Conservation (phyloP, 768 basidiomycete species). For the Dacryopinax primogenitus region DNA sequence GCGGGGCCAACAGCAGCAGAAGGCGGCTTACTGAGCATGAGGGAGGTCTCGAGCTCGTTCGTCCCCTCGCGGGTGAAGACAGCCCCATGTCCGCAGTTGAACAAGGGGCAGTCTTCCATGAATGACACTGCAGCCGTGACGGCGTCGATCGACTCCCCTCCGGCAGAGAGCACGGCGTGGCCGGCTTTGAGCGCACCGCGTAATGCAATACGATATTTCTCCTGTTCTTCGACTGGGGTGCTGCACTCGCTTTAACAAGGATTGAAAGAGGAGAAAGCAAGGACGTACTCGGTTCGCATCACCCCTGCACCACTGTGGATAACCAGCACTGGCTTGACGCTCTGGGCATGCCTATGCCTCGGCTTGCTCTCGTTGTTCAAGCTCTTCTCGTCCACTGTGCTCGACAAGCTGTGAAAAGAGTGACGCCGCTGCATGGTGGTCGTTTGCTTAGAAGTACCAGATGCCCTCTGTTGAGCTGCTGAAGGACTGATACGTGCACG, state of each 20-base stretch:
- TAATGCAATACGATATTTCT: slow-evolving; percentile 45
- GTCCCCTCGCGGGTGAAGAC: slow-evolving; percentile 73
- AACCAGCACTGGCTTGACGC: slow-evolving; percentile 36
- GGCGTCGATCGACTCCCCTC: slow-evolving; percentile 76
- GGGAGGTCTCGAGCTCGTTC: slow-evolving; percentile 71
- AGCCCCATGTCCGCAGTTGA: slow-evolving; percentile 69
- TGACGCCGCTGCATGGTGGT: slow-evolving; percentile 1
- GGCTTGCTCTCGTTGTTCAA: not conserved
- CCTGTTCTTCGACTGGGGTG: slow-evolving; percentile 44
- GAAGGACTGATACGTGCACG: not conserved
- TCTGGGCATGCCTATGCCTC: not conserved
- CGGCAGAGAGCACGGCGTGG: slow-evolving; percentile 45
- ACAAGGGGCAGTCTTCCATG: slow-evolving; percentile 68
- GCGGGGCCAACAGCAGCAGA: slow-evolving; percentile 35
- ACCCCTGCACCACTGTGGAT: slow-evolving; percentile 74
- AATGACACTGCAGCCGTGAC: slow-evolving; percentile 56
- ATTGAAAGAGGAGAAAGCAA: not conserved
- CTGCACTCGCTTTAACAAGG: slow-evolving; percentile 23
- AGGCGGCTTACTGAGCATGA: slow-evolving; percentile 73
- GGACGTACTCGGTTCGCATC: slow-evolving; percentile 33
- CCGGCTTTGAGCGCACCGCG: slow-evolving; percentile 46
- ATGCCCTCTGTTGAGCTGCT: too few species aligned
- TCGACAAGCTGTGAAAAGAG: not conserved
- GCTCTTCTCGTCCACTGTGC: not conserved
- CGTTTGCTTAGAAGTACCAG: not conserved